A percentile compares a stretch with the other conserved stretches of the same genome.
phyloP scores from a whole-genome alignment of 371 early-diverging fungal species.

The Circinella umbellata region DNA sequence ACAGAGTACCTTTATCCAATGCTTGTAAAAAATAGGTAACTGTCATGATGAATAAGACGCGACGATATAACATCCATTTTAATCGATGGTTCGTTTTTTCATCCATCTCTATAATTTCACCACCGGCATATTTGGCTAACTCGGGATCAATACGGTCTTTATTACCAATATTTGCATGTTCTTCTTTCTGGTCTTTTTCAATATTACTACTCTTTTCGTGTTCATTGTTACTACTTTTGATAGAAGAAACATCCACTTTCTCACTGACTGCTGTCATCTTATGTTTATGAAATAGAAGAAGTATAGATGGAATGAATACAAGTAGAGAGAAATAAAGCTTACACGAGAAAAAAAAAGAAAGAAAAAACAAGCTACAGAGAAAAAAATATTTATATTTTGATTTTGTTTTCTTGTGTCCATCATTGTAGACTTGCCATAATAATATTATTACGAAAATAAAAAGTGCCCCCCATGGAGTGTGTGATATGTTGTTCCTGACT shows the following conservation, averaged over 20 bases:
- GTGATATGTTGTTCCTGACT: too few species aligned
- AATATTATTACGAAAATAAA: too few species aligned
- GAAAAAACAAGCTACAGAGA: background rate
- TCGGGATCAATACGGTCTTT: slow-evolving; percentile 31
- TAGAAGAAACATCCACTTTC: background rate
- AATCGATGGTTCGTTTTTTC: slow-evolving; percentile 27
- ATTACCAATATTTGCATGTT: slow-evolving; percentile 6
- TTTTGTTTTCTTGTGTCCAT: background rate
- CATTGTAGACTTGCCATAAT: too few species aligned
- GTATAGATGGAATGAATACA: too few species aligned
- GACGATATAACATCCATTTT: slow-evolving; percentile 19
- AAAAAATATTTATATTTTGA: background rate
- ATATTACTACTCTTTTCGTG: too few species aligned
- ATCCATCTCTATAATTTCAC: slow-evolving; percentile 23
- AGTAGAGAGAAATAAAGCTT: background rate
- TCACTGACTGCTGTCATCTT: background rate
- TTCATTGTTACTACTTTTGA: background rate
- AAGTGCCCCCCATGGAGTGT: too few species aligned
- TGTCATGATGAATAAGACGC: slow-evolving; percentile 23
- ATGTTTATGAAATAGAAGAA: background rate
- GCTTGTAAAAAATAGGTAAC: slow-evolving; percentile 31
- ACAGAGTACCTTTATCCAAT: slow-evolving; percentile 30
- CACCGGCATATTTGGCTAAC: slow-evolving; percentile 29
- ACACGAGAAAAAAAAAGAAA: background rate
- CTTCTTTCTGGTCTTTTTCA: too few species aligned